Evolutionary conservation across 2,329 filamentous ascomycete genomes (phyloP).

Genomic region (Fusarium coicis): DNA sequence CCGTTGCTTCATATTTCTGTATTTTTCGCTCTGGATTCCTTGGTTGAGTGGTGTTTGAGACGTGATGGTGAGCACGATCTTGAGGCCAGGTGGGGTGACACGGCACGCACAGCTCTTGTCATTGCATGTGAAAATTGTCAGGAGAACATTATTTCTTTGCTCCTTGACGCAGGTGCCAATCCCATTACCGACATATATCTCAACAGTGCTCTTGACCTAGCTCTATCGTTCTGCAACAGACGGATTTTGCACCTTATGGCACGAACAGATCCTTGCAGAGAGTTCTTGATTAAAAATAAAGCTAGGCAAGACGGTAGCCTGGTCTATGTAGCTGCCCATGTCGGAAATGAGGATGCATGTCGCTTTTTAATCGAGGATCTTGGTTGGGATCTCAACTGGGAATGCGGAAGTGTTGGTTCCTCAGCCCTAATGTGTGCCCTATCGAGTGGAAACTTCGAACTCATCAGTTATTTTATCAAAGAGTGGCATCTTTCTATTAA

Average conservation of each 20-base stretch:
- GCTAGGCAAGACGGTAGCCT: neutral
- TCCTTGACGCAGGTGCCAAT: neutral
- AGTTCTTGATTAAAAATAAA: accelerated
- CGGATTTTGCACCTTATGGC: neutral
- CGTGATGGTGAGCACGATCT: accelerated
- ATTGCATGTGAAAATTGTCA: accelerated
- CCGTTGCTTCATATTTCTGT: neutral
- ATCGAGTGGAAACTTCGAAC: neutral
- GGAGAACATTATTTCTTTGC: neutral
- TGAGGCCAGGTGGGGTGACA: accelerated
- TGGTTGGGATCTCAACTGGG: neutral
- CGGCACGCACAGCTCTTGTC: accelerated
- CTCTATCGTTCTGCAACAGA: accelerated
- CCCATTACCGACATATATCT: accelerated
- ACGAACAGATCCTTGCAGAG: neutral
- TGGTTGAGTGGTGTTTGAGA: neutral
- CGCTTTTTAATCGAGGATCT: neutral
- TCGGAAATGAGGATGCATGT: neutral
- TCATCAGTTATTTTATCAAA: neutral
- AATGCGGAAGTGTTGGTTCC: neutral
- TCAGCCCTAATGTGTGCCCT: accelerated
- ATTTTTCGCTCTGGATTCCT: neutral
- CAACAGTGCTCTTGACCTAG: accelerated
- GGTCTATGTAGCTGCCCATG: accelerated
- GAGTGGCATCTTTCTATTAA: neutral